Conservation (phyloP, 441 rosid genomes). For the Brassica hybrid region DNA sequence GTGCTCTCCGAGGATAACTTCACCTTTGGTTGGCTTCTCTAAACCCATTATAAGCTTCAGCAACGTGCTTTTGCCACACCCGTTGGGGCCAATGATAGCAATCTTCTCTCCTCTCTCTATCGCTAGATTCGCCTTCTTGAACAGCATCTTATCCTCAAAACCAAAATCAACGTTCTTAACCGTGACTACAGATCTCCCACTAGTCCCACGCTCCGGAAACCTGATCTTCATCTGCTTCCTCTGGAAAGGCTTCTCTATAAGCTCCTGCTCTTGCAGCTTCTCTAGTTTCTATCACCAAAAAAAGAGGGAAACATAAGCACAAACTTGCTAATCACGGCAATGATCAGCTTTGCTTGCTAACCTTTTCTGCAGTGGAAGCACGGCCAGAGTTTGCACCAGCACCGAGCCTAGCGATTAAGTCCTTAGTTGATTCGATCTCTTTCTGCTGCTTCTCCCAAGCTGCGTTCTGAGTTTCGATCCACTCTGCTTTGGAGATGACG, state of each 20-base stretch:
- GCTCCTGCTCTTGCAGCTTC: conserved; percentile 79
- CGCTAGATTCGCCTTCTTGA: conserved; percentile 74
- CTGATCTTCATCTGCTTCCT: conserved; percentile 92
- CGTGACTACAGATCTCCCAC: conserved; percentile 75
- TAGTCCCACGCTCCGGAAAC: conserved; percentile 93
- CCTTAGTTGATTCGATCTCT: conserved; percentile 84
- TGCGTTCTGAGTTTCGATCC: conserved; percentile 75
- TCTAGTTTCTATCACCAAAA: conserved; percentile 70
- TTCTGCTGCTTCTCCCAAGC: conserved; percentile 95
- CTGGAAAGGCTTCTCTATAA: conserved; percentile 90
- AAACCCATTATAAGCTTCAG: conserved; percentile 84
- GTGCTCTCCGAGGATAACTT: conserved; percentile 85
- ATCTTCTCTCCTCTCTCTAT: conserved; percentile 89
- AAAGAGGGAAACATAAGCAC: neutral
- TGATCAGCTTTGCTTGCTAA: neutral
- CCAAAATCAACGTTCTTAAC: conserved; percentile 74
- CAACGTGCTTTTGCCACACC: conserved; percentile 94
- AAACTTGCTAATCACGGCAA: too few relatives aligned
- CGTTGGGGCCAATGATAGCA: conserved; percentile 94
- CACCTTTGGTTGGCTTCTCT: conserved; percentile 75
- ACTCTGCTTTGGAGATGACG: conserved; percentile 69
- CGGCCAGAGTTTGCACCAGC: conserved; percentile 94
- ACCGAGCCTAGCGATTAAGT: conserved; percentile 72
- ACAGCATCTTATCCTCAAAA: conserved; percentile 80
- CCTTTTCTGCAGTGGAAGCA: conserved; percentile 98